A percentile compares a stretch with the other conserved stretches of the same genome.
These are phyloP conservation scores for Geotrichum aggregatum DNA, from an alignment of 1,139 yeast genomes.

Conservation along the genomic window DNA sequence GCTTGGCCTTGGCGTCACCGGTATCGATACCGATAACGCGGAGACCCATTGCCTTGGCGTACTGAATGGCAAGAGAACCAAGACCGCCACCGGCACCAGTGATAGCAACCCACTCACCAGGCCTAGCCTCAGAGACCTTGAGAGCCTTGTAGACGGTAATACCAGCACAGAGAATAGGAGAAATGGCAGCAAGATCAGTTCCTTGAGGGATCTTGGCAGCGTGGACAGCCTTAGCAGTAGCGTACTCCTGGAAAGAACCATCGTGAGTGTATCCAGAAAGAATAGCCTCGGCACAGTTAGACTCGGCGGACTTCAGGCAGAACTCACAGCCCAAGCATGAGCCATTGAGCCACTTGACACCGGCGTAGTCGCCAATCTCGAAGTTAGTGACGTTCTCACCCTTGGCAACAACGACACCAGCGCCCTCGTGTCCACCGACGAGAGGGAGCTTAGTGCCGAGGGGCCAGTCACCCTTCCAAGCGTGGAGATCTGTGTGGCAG, in stretches of 20 bases:
- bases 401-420: slow-evolving; percentile 72
- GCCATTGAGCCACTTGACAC: slow-evolving; percentile 67
- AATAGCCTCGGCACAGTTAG: slow-evolving; percentile 65
- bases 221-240: slow-evolving; percentile 80
- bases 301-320: slow-evolving; percentile 64
- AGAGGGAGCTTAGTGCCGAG: slow-evolving; percentile 59
- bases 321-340: slow-evolving; percentile 71
- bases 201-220: slow-evolving; percentile 73
- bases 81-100: slow-evolving; percentile 87
- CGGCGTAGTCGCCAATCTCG: slow-evolving; percentile 73
- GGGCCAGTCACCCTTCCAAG: slow-evolving; percentile 75
- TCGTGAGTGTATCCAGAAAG: slow-evolving; percentile 77
- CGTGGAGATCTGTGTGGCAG: slow-evolving; percentile 67
- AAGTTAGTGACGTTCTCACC: slow-evolving; percentile 67
- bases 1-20: slow-evolving; percentile 59
- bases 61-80: slow-evolving; percentile 76
- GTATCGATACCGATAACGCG: slow-evolving; percentile 75
- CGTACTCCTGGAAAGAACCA: slow-evolving; percentile 81
- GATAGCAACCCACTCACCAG: slow-evolving; percentile 78
- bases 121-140: slow-evolving; percentile 58
- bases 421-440: slow-evolving; percentile 86
- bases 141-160: slow-evolving; percentile 80
- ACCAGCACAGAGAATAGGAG: slow-evolving; percentile 81
- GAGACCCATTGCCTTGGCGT: slow-evolving; percentile 78
- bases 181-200: slow-evolving; percentile 65